These are phyloP conservation scores for Laburnicola sp. DNA, from an alignment of 2,329 filamentous ascomycete species.

Conservation along the genomic window DNA sequence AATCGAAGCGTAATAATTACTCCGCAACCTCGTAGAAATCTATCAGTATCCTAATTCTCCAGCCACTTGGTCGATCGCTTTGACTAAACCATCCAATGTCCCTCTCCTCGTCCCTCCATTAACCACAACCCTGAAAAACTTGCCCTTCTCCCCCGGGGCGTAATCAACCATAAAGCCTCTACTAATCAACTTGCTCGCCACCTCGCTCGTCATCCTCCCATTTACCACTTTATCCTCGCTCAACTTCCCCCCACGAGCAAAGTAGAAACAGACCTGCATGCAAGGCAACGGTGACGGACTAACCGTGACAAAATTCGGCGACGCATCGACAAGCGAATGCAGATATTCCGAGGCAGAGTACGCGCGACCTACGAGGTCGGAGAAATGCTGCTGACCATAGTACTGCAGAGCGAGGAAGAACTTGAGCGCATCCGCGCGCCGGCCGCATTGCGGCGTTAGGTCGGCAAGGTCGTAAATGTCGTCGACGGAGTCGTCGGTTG, in stretches of 20 bases:
- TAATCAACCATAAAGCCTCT: constrained; percentile 72
- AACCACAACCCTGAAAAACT: constrained; percentile 71
- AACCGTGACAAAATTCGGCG: constrained; percentile 69
- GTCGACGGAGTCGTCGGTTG: constrained; percentile 28
- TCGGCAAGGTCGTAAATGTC: constrained; percentile 88
- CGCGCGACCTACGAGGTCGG: constrained; percentile 63
- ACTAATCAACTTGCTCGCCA: constrained; percentile 58
- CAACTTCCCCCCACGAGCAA: constrained; percentile 62
- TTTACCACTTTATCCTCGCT: constrained; percentile 53
- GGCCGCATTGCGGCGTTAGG: constrained; percentile 89
- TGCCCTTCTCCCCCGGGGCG: constrained; percentile 63
- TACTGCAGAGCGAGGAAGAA: constrained; percentile 88
- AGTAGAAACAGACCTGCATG: constrained; percentile 94
- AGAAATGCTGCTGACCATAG: constrained; percentile 78
- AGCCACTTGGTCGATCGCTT: constrained; percentile 58
- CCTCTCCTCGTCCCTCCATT: constrained; percentile 63
- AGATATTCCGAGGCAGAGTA: constrained; percentile 73
- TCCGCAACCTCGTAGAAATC: no score
- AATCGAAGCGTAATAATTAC: no score
- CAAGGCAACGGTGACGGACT: constrained; percentile 75
- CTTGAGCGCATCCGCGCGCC: constrained; percentile 83
- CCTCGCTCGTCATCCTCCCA: constrained; percentile 58
- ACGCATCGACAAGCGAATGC: constrained; percentile 59
- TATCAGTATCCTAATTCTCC: constrained; percentile 35
- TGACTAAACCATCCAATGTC: constrained; percentile 65